A percentile compares a stretch with the other conserved stretches of the same genome.
Conservation (phyloP, 139 green algal genomes). For the Asterochloris sp. region DNA sequence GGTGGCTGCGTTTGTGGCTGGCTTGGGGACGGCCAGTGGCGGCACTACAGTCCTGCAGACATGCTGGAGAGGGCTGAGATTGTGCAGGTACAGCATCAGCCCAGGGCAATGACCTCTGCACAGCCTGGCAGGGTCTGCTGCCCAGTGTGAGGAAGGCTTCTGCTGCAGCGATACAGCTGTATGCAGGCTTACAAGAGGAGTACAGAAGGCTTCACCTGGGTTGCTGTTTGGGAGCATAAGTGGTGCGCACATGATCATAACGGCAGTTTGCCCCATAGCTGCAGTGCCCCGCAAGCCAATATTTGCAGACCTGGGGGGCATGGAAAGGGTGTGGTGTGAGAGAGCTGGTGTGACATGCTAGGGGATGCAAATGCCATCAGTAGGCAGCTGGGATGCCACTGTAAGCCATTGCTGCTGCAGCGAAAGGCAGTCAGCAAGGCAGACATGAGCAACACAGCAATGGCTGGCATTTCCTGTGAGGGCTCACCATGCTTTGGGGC, state of each 20-base stretch:
- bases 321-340: too few species aligned
- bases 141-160: too few species aligned
- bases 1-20: too few species aligned
- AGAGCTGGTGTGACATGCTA: too few species aligned
- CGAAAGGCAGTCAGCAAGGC: not conserved
- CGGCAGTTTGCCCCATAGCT: slow-evolving; percentile 50
- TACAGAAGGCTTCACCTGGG: slow-evolving; percentile 1
- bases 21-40: too few species aligned
- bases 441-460: not conserved
- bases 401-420: not conserved
- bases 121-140: not conserved
- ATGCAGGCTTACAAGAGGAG: not conserved
- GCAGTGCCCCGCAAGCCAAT: slow-evolving; percentile 56
- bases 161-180: not conserved
- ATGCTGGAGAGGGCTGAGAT: not conserved
- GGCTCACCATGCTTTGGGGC: slow-evolving; percentile 24
- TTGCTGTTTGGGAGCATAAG: slow-evolving; percentile 1
- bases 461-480: slow-evolving; percentile 3
- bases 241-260: slow-evolving; percentile 39
- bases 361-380: not conserved
- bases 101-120: not conserved
- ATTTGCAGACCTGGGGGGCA: slow-evolving; percentile 51
- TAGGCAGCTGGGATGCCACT: not conserved
- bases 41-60: too few species aligned
- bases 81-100: not conserved